A percentile compares a stretch with the other conserved stretches of the same genome.
Conservation (phyloP, 1,139 yeast genomes). For the Nematodospora anomalae region DNA sequence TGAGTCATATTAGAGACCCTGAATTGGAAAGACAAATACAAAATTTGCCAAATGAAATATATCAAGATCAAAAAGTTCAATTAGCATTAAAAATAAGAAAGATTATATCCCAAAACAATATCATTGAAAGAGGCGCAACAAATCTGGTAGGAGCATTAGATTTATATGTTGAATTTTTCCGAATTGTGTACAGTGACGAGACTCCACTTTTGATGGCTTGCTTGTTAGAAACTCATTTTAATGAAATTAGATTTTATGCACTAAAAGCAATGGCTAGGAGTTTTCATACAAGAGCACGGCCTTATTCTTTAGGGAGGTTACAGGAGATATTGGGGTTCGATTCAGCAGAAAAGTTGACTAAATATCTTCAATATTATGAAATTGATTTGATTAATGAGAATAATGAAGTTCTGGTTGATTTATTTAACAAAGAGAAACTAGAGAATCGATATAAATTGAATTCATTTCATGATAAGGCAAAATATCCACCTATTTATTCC, state of each 20-base stretch:
- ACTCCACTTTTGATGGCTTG: constrained; percentile 77
- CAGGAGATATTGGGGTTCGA: constrained; percentile 66
- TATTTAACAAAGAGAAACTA: constrained; percentile 51
- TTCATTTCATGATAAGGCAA: constrained; percentile 47
- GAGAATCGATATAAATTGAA: constrained; percentile 44
- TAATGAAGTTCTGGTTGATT: constrained; percentile 46
- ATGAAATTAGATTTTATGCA: constrained; percentile 76
- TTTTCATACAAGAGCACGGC: constrained; percentile 70
- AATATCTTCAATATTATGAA: constrained; percentile 66
- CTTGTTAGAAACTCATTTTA: constrained; percentile 75
- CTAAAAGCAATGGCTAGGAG: constrained; percentile 66
- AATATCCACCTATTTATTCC: constrained; percentile 58
- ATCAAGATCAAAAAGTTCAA: constrained; percentile 60
- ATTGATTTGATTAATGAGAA: constrained; percentile 46
- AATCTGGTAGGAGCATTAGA: constrained; percentile 63
- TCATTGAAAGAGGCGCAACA: constrained; percentile 56
- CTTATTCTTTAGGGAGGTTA: constrained; percentile 53
- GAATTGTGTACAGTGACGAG: constrained; percentile 41
- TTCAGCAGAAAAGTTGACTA: constrained; percentile 47
- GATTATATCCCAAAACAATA: constrained; percentile 62
- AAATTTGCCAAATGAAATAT: constrained; percentile 58
- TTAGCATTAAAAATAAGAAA: constrained; percentile 70
- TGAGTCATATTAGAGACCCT: constrained; percentile 81
- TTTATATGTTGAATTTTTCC: constrained; percentile 66
- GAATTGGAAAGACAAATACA: constrained; percentile 81